These are phyloP conservation scores for Xerocomus amazonicus DNA, from an alignment of 1,284 basidiomycete species.

Conservation along the genomic window DNA sequence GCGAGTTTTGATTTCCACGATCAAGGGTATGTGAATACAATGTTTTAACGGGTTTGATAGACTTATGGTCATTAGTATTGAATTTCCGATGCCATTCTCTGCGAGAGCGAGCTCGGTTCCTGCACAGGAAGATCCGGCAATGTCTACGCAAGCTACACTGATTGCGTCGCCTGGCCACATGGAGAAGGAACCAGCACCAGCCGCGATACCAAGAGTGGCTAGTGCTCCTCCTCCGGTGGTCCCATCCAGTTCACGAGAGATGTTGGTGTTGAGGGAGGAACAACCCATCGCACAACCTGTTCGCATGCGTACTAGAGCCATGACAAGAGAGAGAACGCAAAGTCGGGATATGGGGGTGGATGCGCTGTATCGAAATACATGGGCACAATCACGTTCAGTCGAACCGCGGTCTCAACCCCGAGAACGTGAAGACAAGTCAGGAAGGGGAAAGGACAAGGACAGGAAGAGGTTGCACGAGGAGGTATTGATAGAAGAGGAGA, in stretches of 20 bases:
- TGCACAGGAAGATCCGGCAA: slow-evolving; percentile 2
- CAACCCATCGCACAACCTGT: slow-evolving; percentile 1
- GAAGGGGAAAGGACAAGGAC: slow-evolving; percentile 10
- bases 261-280: slow-evolving; percentile 3
- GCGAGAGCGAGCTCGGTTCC: neutral
- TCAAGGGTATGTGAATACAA: slow-evolving; percentile 13
- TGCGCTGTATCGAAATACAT: slow-evolving; percentile 18
- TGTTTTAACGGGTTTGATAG: neutral
- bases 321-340: no score
- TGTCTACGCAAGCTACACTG: slow-evolving; percentile 26
- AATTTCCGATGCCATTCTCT: slow-evolving; percentile 2
- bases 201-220: neutral
- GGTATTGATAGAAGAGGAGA: neutral
- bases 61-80: slow-evolving; percentile 7
- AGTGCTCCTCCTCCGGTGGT: neutral
- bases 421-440: neutral
- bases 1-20: neutral
- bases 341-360: neutral
- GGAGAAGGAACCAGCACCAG: slow-evolving; percentile 1
- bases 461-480: slow-evolving; percentile 8
- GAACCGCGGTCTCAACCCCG: slow-evolving; percentile 6
- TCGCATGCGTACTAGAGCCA: slow-evolving; percentile 3
- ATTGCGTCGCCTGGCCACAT: slow-evolving; percentile 17
- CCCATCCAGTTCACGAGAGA: slow-evolving; percentile 13
- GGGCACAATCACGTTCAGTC: slow-evolving; percentile 22